Evolutionary conservation across 805 yeast genomes (phyloP), one percentile per base, ranked within the genome.

Genomic region (Cyberlindnera euphorbiae): DNA sequence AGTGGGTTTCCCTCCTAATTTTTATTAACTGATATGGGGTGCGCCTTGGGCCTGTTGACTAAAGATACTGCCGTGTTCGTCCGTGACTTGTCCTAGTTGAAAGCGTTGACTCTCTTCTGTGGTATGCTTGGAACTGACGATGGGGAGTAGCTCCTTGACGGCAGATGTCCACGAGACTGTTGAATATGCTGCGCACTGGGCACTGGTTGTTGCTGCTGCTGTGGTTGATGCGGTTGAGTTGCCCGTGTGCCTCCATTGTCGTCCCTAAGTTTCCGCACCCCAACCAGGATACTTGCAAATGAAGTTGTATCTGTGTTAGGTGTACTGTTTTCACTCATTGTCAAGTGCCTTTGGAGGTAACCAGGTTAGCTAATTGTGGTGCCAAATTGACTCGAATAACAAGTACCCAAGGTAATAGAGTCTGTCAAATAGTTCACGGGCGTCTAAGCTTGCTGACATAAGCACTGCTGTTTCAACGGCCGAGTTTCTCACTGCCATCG

Each of bases 1-100:
- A 83, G 55, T 6, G 90, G 90, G 51, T 84, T 84, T 1, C 85
- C 89, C 32, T 71, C 75, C 53, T 84, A 93, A 0, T 81, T 68
- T 26, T 75, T 73, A 28, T 79, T 73, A 5, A 82, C 84, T 28
- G 72, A 68, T 0, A 79, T 66, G 3, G 72, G 58, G 14, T 58
- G 36, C 2, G 51, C 52, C 17, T 49, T 49, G 10, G 43, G 32
- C 7, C 26, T 23, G 15, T 27, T 26, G 8, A 26, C 48, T n/a
- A n/a, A n/a, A n/a, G n/a, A n/a, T 37, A 28, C 14, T n/a, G 46
- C 38, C 6, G 46, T 41, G 26, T 28, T 10, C n/a, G 36, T 9
- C 28, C 17, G 27, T n/a, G 49, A 30, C 16, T 47, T 35, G 23
- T 44, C 51, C 32, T 44, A 50, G 21, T 39, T 45, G 36, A 49